Conservation (phyloP, 1,139 yeast genomes). For the Diutina ranongensis region DNA sequence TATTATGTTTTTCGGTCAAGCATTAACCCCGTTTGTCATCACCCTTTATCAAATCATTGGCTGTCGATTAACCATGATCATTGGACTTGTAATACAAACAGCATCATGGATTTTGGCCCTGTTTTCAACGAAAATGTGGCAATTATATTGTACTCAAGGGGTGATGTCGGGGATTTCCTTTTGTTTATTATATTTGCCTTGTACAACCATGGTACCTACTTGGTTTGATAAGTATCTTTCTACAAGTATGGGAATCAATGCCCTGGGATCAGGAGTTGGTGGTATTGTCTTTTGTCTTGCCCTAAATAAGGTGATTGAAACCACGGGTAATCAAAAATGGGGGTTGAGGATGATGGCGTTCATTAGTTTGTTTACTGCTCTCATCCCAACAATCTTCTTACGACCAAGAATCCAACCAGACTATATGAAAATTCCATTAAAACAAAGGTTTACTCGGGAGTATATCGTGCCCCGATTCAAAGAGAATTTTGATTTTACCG, state of each 20-base stretch:
- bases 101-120: slow-evolving; percentile 55
- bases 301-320: slow-evolving; percentile 33
- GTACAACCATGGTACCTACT: slow-evolving; percentile 37
- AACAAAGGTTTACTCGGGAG: slow-evolving; percentile 13
- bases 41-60: slow-evolving; percentile 25
- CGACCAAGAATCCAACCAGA: background rate
- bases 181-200: slow-evolving; percentile 26
- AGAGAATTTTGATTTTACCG: slow-evolving; percentile 19
- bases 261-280: slow-evolving; percentile 56
- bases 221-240: slow-evolving; percentile 52
- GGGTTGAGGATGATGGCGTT: slow-evolving; percentile 52
- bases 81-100: slow-evolving; percentile 43
- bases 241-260: slow-evolving; percentile 50
- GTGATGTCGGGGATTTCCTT: slow-evolving; percentile 51
- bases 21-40: slow-evolving; percentile 41
- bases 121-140: slow-evolving; percentile 49
- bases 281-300: slow-evolving; percentile 45
- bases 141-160: slow-evolving; percentile 62
- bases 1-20: slow-evolving; percentile 48
- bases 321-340: slow-evolving; percentile 54
- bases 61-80: slow-evolving; percentile 10
- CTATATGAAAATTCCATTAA: slow-evolving; percentile 16
- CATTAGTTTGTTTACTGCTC: slow-evolving; percentile 31
- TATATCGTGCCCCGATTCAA: slow-evolving; percentile 14
- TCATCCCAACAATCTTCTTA: slow-evolving; percentile 21